Evolutionary conservation across 2,329 filamentous ascomycete species (phyloP).

Genomic region (Neodidymelliopsis sp.): DNA sequence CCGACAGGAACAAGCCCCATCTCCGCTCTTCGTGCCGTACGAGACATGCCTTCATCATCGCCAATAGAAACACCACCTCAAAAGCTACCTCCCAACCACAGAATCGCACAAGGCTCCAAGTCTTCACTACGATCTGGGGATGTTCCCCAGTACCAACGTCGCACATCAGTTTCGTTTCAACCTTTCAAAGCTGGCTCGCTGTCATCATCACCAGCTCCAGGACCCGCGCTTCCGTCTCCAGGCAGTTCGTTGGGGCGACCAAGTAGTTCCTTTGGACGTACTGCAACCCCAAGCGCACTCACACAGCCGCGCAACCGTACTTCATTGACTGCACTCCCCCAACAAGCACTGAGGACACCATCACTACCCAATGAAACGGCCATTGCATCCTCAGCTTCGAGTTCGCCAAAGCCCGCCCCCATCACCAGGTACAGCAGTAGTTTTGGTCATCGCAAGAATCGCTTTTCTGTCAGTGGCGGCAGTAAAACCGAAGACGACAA

Average conservation of each 20-base stretch:
- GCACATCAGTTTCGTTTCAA: constrained; percentile 88
- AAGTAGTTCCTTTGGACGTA: constrained; percentile 32
- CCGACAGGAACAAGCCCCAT: constrained; percentile 84
- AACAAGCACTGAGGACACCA: constrained; percentile 73
- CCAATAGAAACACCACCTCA: constrained; percentile 60
- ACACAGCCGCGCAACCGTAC: constrained; percentile 70
- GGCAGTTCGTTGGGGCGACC: constrained; percentile 36
- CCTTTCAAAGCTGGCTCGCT: constrained; percentile 96
- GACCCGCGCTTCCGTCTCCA: constrained; percentile 60
- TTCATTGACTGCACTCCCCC: constrained; percentile 77
- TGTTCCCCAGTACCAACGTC: constrained; percentile 62
- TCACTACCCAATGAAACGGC: constrained; percentile 68
- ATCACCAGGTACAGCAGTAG: constrained; percentile 92
- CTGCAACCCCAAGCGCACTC: constrained; percentile 33
- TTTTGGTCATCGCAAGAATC: constrained; percentile 83
- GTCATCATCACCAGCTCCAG: constrained; percentile 80
- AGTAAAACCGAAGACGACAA: constrained; percentile 78
- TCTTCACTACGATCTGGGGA: constrained; percentile 61
- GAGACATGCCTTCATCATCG: constrained; percentile 60
- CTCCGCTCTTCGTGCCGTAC: constrained; percentile 78
- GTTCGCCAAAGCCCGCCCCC: constrained; percentile 79
- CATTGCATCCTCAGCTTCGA: constrained; percentile 70
- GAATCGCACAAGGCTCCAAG: constrained; percentile 57
- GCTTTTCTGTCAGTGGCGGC: constrained; percentile 77
- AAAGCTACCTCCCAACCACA: constrained; percentile 56